These are phyloP conservation scores for Ruellia speciosa DNA, from an alignment of 305 asterid species.

Conservation along the genomic window DNA sequence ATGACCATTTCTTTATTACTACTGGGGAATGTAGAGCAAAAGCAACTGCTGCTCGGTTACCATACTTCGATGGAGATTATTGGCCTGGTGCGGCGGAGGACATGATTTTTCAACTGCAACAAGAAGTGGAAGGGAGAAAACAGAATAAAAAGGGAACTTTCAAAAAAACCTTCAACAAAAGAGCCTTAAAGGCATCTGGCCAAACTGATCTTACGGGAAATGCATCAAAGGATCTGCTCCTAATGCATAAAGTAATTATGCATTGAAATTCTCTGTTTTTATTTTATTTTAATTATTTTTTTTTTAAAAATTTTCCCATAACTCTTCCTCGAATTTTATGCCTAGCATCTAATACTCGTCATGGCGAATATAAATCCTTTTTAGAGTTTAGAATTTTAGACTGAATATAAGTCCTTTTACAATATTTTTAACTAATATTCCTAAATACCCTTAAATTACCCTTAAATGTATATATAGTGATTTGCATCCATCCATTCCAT, in stretches of 20 bases:
- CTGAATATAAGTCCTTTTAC: too few relatives aligned
- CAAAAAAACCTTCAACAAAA: slow-evolving; percentile 68
- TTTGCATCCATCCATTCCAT: too few relatives aligned
- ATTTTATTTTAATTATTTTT: slow-evolving; percentile 1
- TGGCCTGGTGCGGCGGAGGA: slow-evolving; percentile 99
- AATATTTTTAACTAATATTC: too few relatives aligned
- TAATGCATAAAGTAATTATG: slow-evolving; percentile 80
- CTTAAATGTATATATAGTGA: too few relatives aligned
- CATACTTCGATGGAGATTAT: slow-evolving; percentile 97
- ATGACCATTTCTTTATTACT: slow-evolving; percentile 80
- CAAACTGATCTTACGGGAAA: slow-evolving; percentile 84
- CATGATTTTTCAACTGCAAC: slow-evolving; percentile 78
- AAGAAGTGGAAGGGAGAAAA: slow-evolving; percentile 90
- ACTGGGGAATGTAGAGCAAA: slow-evolving; percentile 84
- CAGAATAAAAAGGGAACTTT: slow-evolving; percentile 65
- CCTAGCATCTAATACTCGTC: too few relatives aligned
- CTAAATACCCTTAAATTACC: too few relatives aligned
- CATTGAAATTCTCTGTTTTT: neutral
- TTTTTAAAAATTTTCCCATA: neutral
- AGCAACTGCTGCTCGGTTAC: slow-evolving; percentile 91
- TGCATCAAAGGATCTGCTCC: slow-evolving; percentile 78
- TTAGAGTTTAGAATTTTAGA: too few relatives aligned
- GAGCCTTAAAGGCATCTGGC: slow-evolving; percentile 88
- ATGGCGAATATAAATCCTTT: too few relatives aligned
- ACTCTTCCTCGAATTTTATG: too few relatives aligned